phyloP scores from a whole-genome alignment of 352 stramenopile species.

The Phytopythium delawarense region DNA sequence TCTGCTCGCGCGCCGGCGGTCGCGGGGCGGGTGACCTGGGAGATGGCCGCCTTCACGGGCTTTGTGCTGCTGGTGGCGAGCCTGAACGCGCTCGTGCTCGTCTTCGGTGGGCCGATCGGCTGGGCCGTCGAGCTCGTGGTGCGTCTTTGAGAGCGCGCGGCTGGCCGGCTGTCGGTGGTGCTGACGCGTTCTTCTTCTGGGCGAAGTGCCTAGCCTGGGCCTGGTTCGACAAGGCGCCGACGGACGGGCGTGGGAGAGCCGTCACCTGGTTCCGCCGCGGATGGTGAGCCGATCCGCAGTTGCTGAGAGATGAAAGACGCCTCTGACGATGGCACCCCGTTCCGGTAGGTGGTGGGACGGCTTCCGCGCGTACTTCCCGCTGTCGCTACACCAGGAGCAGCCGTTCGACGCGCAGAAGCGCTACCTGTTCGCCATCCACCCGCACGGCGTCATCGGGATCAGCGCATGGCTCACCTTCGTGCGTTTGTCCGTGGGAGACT shows the following conservation, averaged over 20 bases:
- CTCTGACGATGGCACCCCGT: background rate
- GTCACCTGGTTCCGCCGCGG: conserved; percentile 22
- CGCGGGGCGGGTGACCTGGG: background rate
- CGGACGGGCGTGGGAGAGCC: conserved; percentile 35
- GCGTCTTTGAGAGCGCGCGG: background rate
- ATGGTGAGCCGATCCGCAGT: conserved; percentile 13
- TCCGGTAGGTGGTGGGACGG: conserved; percentile 31
- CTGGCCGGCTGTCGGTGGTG: background rate
- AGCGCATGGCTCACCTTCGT: conserved; percentile 47
- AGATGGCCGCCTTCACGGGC: conserved; percentile 12
- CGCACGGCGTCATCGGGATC: conserved; percentile 49
- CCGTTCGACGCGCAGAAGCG: conserved; percentile 26
- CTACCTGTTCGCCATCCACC: conserved; percentile 46
- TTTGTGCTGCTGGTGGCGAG: conserved; percentile 9
- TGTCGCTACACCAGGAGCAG: conserved; percentile 36
- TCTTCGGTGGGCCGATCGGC: conserved; percentile 21
- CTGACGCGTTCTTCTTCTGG: background rate
- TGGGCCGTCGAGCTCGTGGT: conserved; percentile 21
- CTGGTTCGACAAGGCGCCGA: conserved; percentile 28
- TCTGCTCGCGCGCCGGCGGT: background rate
- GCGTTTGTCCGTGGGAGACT: background rate
- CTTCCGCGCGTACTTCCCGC: conserved; percentile 36
- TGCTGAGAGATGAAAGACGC: background rate
- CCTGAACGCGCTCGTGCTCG: conserved; percentile 20
- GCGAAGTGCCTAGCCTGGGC: conserved; percentile 29